Conservation (phyloP, 2,329 filamentous ascomycete genomes). For the Talaromyces sp. region DNA sequence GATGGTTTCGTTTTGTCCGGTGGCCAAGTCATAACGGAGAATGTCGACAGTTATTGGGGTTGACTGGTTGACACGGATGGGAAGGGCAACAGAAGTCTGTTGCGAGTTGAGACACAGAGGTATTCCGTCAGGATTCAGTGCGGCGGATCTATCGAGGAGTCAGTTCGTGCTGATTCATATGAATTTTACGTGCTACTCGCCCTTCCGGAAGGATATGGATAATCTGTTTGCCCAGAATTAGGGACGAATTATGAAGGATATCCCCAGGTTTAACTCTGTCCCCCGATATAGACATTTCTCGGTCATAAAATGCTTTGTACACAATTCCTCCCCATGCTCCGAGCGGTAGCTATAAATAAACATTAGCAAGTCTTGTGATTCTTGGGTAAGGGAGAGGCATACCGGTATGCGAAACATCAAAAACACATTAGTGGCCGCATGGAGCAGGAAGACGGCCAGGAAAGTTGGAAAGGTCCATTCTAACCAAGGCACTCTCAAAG, state of each 20-base stretch:
- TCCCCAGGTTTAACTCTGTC: constrained; percentile 81
- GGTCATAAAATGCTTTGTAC: constrained; percentile 81
- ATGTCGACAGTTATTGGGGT: constrained; percentile 84
- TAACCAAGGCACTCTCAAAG: constrained; percentile 91
- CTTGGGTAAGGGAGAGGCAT: constrained; percentile 29
- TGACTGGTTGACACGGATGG: constrained; percentile 91
- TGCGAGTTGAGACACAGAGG: constrained; percentile 75
- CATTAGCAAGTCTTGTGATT: background rate
- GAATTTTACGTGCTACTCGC: constrained; percentile 38
- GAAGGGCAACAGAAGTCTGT: constrained; percentile 62
- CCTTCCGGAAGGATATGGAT: constrained; percentile 97
- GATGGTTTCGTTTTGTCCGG: constrained; percentile 74
- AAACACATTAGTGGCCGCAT: constrained; percentile 73
- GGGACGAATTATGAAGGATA: constrained; percentile 85
- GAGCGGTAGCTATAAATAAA: constrained; percentile 60
- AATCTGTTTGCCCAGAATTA: constrained; percentile 94
- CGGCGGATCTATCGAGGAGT: constrained; percentile 60
- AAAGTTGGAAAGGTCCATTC: constrained; percentile 79
- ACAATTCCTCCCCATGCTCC: constrained; percentile 69
- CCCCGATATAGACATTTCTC: constrained; percentile 90
- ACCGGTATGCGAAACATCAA: constrained; percentile 90
- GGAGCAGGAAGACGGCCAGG: constrained; percentile 65
- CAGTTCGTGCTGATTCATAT: constrained; percentile 21
- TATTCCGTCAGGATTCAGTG: constrained; percentile 76
- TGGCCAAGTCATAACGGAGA: constrained; percentile 80